Percentiles rank a stretch among this genome's conserved stretches.
These are phyloP conservation scores for Suillus occidentalis DNA, from an alignment of 768 basidiomycete species.

Conservation along the genomic window DNA sequence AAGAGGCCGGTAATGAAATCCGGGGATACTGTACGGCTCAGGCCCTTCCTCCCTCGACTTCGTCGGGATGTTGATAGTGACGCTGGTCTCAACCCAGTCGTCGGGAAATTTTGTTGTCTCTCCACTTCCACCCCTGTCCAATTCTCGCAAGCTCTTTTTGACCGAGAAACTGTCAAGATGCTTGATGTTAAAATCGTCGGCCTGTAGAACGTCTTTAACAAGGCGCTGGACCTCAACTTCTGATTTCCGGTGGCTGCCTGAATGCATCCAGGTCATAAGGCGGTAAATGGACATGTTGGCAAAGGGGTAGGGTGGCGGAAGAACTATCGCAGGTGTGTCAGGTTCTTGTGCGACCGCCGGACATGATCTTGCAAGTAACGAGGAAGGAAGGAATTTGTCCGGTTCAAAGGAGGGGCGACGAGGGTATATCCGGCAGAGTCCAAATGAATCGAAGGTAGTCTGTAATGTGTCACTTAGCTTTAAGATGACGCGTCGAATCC, in stretches of 20 bases:
- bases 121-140: neutral
- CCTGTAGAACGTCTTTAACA: neutral
- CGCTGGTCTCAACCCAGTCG: too few species aligned
- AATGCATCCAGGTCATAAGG: conserved; percentile 6
- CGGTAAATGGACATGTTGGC: neutral
- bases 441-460: neutral
- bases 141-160: neutral
- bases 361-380: neutral
- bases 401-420: neutral
- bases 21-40: conserved; percentile 5
- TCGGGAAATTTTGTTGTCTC: neutral
- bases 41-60: neutral
- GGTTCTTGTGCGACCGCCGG: too few species aligned
- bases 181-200: conserved; percentile 1
- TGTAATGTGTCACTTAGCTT: neutral
- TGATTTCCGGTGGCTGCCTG: neutral
- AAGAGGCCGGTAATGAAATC: conserved; percentile 18
- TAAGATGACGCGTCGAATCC: neutral
- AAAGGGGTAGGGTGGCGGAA: neutral
- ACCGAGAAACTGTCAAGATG: neutral
- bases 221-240: conserved; percentile 2
- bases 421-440: neutral
- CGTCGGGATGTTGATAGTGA: neutral
- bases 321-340: too few species aligned
- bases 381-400: neutral